Conservation (phyloP, 2,329 filamentous ascomycete genomes). For the Thielaviopsis musarum region DNA sequence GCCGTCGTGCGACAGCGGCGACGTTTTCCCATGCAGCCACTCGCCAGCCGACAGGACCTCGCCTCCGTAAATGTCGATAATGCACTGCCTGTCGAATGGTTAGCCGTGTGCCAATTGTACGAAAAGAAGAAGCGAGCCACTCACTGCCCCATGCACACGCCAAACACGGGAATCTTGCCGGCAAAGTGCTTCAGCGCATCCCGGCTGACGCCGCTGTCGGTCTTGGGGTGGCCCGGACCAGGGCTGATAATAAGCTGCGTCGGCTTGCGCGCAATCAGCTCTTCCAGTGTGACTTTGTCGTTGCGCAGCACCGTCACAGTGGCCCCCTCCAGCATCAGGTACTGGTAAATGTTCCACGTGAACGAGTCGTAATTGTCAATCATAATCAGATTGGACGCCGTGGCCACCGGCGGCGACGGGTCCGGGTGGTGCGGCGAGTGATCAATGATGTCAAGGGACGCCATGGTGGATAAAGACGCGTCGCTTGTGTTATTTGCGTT, state of each 20-base stretch:
- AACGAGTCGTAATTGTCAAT: constrained; percentile 99
- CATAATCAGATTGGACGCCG: constrained; percentile 77
- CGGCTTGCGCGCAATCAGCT: constrained; percentile 67
- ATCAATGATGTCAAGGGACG: constrained; percentile 41
- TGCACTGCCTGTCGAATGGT: constrained; percentile 54
- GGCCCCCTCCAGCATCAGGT: constrained; percentile 89
- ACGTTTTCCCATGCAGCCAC: constrained; percentile 95
- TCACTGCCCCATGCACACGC: constrained; percentile 96
- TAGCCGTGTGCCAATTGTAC: neutral
- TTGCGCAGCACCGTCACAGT: constrained; percentile 81
- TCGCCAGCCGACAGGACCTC: constrained; percentile 85
- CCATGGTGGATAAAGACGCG: constrained; percentile 24
- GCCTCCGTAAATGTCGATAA: constrained; percentile 84
- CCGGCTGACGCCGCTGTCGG: constrained; percentile 84
- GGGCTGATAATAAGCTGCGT: constrained; percentile 92
- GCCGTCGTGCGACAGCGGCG: constrained; percentile 69
- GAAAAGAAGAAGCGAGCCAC: constrained; percentile 20
- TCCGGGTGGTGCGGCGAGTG: constrained; percentile 77
- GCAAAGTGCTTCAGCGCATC: constrained; percentile 81
- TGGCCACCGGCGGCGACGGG: constrained; percentile 53
- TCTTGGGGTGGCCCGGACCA: constrained; percentile 80
- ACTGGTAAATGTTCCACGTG: constrained; percentile 99
- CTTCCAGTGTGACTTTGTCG: constrained; percentile 73
- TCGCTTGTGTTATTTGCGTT: neutral
- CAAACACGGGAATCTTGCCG: constrained; percentile 86